Conservation (phyloP, 2,329 filamentous ascomycete species). For the Paraconiothyrium brasiliense region DNA sequence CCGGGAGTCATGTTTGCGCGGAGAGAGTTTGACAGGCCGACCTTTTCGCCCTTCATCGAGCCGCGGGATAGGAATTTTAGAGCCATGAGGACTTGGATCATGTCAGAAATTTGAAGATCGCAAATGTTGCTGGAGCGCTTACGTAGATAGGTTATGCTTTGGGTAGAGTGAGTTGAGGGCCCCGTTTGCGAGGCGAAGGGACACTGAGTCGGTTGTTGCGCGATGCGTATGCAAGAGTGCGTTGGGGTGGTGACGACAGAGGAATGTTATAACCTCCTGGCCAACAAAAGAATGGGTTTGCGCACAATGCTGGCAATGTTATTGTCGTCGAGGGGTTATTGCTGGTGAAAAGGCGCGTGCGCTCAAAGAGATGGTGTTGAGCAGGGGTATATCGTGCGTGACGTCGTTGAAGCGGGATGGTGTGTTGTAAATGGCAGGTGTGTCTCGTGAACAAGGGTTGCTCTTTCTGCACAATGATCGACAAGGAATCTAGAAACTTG, state of each 20-base stretch:
- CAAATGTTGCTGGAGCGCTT: conserved; percentile 10
- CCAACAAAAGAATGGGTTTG: background rate
- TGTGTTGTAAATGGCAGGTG: conserved; percentile 27
- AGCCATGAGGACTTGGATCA: conserved; percentile 34
- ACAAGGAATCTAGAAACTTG: conserved; percentile 26
- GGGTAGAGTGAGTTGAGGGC: conserved; percentile 3
- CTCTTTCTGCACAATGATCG: conserved; percentile 39
- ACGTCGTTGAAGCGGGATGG: conserved; percentile 27
- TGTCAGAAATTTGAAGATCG: conserved; percentile 17
- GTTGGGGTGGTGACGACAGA: background rate
- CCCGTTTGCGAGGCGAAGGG: background rate
- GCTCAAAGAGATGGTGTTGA: conserved; percentile 14
- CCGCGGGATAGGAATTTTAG: conserved; percentile 42
- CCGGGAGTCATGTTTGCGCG: conserved; percentile 30
- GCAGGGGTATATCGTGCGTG: conserved; percentile 26
- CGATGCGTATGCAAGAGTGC: background rate
- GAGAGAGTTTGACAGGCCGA: conserved; percentile 32
- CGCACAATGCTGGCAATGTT: conserved; percentile 17
- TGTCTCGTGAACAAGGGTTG: conserved; percentile 27
- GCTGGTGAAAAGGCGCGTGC: conserved; percentile 3
- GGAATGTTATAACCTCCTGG: background rate
- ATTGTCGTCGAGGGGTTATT: conserved; percentile 9
- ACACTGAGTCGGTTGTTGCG: background rate
- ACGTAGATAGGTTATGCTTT: conserved; percentile 8
- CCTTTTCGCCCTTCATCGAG: conserved; percentile 43